A percentile compares a stretch with the other conserved stretches of the same genome.
Evolutionary conservation across 1,284 basidiomycete species (phyloP).

Genomic region (Taiwanofungus camphoratus): DNA sequence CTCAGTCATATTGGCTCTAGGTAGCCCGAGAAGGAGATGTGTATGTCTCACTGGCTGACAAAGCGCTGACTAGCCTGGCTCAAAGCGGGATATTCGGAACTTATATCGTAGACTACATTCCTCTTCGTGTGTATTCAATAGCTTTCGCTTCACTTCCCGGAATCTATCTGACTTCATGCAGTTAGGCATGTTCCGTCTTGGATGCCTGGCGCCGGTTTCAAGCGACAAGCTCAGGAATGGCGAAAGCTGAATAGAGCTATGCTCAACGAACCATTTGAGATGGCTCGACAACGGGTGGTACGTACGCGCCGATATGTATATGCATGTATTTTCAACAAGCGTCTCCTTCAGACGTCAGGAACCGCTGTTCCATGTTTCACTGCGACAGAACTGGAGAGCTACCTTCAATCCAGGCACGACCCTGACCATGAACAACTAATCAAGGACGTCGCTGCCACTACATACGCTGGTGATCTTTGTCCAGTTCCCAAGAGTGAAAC

Average conservation of each 20-base stretch:
- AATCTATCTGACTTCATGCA: conserved; percentile 4
- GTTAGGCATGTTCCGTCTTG: conserved; percentile 22
- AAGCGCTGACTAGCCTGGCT: conserved; percentile 21
- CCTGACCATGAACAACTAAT: conserved; percentile 14
- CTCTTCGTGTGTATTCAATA: conserved; percentile 16
- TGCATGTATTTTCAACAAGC: background rate
- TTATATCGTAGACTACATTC: conserved; percentile 26
- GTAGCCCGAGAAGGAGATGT: conserved; percentile 34
- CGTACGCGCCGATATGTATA: conserved; percentile 5
- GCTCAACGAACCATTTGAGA: conserved; percentile 21
- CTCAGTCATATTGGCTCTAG: background rate
- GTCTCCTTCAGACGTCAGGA: conserved; percentile 13
- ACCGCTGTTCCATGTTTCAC: conserved; percentile 16
- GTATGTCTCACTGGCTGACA: conserved; percentile 38
- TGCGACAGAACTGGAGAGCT: conserved; percentile 12
- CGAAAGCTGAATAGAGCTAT: conserved; percentile 14
- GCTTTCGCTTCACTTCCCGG: background rate
- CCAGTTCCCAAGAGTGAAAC: background rate
- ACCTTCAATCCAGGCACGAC: conserved; percentile 8
- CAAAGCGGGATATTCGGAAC: conserved; percentile 23
- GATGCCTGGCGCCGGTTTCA: conserved; percentile 24
- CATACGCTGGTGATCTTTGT: conserved; percentile 18
- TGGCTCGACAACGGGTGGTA: conserved; percentile 22
- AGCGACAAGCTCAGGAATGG: conserved; percentile 18
- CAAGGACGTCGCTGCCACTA: conserved; percentile 20